These are phyloP conservation scores for Pterocarpus santalinus DNA, from an alignment of 306 rosid species.

Conservation along the genomic window DNA sequence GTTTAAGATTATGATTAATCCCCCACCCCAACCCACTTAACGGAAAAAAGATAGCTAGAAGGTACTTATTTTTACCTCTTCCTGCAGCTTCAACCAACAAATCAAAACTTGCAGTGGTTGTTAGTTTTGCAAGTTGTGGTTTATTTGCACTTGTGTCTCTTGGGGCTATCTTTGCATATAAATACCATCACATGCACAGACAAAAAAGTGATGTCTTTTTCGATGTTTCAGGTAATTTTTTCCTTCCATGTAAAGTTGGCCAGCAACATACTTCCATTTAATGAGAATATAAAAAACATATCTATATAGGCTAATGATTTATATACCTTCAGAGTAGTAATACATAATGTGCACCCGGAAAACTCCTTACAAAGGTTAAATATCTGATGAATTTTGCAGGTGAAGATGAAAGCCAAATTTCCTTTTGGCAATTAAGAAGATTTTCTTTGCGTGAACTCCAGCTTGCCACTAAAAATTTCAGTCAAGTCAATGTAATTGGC, in stretches of 20 bases:
- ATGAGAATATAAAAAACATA: not conserved
- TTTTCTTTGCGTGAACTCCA: slow-evolving; percentile 93
- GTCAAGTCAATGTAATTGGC: slow-evolving; percentile 81
- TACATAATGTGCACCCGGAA: not conserved
- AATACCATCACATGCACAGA: slow-evolving; percentile 51
- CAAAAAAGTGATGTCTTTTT: slow-evolving; percentile 68
- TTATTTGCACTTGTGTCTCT: slow-evolving; percentile 66
- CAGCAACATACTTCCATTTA: not conserved
- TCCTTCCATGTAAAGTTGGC: slow-evolving; percentile 15
- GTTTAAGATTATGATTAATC: not conserved
- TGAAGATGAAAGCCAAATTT: slow-evolving; percentile 79
- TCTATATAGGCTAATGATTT: not conserved
- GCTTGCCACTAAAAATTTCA: slow-evolving; percentile 79
- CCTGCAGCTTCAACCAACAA: slow-evolving; percentile 68
- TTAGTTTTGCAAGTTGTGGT: slow-evolving; percentile 72
- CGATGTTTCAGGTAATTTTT: slow-evolving; percentile 79
- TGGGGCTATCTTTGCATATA: slow-evolving; percentile 64
- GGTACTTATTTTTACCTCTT: slow-evolving; percentile 36
- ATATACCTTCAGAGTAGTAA: not conserved
- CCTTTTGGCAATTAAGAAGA: slow-evolving; percentile 75
- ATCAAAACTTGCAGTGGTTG: slow-evolving; percentile 57
- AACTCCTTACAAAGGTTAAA: slow-evolving; percentile 36
- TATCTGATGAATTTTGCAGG: slow-evolving; percentile 55
- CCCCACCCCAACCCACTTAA: not conserved
- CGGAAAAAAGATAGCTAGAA: slow-evolving; percentile 5